Conservation (phyloP, 2,329 filamentous ascomycete species). For the Plenodomus tracheiphilus region DNA sequence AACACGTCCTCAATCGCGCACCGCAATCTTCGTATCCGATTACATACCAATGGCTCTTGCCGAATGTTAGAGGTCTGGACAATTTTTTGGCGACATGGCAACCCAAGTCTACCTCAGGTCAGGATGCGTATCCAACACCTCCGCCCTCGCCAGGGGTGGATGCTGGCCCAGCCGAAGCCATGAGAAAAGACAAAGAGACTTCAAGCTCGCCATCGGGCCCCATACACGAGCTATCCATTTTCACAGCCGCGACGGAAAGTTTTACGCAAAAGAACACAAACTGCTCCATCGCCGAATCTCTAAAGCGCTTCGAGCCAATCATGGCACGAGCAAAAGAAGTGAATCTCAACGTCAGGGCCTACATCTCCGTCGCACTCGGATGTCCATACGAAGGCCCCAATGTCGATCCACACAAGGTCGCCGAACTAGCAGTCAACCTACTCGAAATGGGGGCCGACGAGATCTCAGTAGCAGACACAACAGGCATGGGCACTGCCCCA, state of each 20-base stretch:
- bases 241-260: slow-evolving; percentile 78
- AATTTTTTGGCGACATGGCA: slow-evolving; percentile 61
- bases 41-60: slow-evolving; percentile 79
- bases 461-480: slow-evolving; percentile 87
- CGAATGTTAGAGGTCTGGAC: slow-evolving; percentile 73
- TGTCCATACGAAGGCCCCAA: slow-evolving; percentile 75
- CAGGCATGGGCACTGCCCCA: slow-evolving; percentile 84
- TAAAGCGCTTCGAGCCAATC: slow-evolving; percentile 70
- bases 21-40: slow-evolving; percentile 60
- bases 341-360: slow-evolving; percentile 72
- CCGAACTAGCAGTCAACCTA: slow-evolving; percentile 64
- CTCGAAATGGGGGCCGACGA: slow-evolving; percentile 89
- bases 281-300: slow-evolving; percentile 73
- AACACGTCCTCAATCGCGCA: slow-evolving; percentile 65
- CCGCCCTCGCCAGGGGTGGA: slow-evolving; percentile 43
- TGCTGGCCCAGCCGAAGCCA: slow-evolving; percentile 41
- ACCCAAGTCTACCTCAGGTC: slow-evolving; percentile 42
- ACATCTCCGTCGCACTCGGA: slow-evolving; percentile 72
- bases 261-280: slow-evolving; percentile 85
- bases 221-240: slow-evolving; percentile 70
- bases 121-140: slow-evolving; percentile 56
- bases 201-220: too few species aligned
- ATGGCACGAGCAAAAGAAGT: slow-evolving; percentile 68
- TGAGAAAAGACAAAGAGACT: too few species aligned
- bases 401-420: slow-evolving; percentile 62